phyloP scores from a whole-genome alignment of 2,329 filamentous ascomycete genomes.

The Basipetospora chlamydospora region DNA sequence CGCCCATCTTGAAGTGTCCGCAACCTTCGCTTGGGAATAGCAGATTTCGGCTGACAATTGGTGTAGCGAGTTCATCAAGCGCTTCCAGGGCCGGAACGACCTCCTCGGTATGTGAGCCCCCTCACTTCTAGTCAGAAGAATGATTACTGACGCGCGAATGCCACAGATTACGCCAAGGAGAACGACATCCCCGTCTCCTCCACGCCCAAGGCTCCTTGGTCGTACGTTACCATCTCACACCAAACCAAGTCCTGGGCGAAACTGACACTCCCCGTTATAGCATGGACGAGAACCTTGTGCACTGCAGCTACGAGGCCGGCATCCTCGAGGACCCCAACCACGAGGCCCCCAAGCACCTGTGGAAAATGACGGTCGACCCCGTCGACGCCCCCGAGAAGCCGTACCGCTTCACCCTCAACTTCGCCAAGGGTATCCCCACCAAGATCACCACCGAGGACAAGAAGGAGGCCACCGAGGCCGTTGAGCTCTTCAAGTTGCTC shows the following conservation, averaged over 20 bases:
- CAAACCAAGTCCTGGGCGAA: neutral
- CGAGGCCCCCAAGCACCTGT: slow-evolving; percentile 54
- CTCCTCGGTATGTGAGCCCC: slow-evolving; percentile 36
- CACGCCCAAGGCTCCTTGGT: slow-evolving; percentile 59
- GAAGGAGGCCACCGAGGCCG: slow-evolving; percentile 44
- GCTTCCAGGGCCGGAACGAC: slow-evolving; percentile 42
- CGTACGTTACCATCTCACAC: slow-evolving; percentile 26
- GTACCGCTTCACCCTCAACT: slow-evolving; percentile 49
- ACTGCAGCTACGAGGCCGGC: slow-evolving; percentile 70
- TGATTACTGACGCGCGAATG: slow-evolving; percentile 56
- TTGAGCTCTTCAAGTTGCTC: slow-evolving; percentile 49
- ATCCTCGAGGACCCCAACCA: slow-evolving; percentile 46
- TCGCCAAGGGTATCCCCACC: slow-evolving; percentile 51
- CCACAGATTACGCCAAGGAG: slow-evolving; percentile 55
- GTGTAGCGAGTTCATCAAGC: slow-evolving; percentile 2
- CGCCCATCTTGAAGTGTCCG: too few species aligned
- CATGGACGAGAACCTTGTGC: slow-evolving; percentile 48
- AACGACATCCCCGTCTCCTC: slow-evolving; percentile 57
- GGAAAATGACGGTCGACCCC: slow-evolving; percentile 47
- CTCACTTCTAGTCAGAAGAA: too few species aligned
- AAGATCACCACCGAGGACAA: slow-evolving; percentile 41
- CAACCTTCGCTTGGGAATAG: too few species aligned
- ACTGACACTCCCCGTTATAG: neutral
- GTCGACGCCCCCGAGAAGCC: slow-evolving; percentile 48
- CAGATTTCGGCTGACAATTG: too few species aligned